Evolutionary conservation across 1,284 basidiomycete species (phyloP), one percentile per base, ranked within the genome.

Genomic region (Kwoniella shivajii): DNA sequence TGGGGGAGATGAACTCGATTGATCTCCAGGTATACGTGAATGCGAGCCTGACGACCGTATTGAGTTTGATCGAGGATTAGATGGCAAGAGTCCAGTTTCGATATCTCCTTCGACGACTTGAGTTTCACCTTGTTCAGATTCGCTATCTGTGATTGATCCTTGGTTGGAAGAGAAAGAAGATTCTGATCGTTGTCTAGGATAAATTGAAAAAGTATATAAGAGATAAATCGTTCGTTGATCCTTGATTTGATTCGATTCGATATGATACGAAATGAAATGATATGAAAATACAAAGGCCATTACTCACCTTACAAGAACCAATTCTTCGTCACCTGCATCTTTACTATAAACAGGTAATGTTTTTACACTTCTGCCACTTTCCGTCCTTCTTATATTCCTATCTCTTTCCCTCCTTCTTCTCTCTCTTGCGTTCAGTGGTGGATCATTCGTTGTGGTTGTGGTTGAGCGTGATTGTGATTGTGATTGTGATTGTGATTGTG

Each of bases 281-380:
- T n/a, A n/a, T n/a, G n/a, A n/a, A n/a, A n/a, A n/a, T n/a, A n/a
- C n/a, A n/a, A n/a, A n/a, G n/a, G n/a, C n/a, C n/a, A n/a, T 14
- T 24, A 66, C 69, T 49, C 51, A 70, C 67, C 69, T 57, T 33
- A 73, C 65, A n/a, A 75, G 54, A 2, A 72, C 66, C 14, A 71
- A 30, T 60, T 75, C 73, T 57, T 72, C 67, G 36, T 73, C 71
- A 14, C 73, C 71, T 13, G 71, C 70, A 36, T 75, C 67, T 42
- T 68, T 68, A 36, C 67, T 70, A 59, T 75, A 75, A 33, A 46
- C 62, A 1, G 73, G 73, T 38, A 75, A 47, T 10, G 71, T 75
- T 54, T 65, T 61, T 5, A 75, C 57, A 53, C 67, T 73, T 30
- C 57, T 27, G 2, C 73, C 73, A 56, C 69, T 72, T 54, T 72